Percentiles rank a stretch among this genome's conserved stretches.
Evolutionary conservation across 768 basidiomycete genomes (phyloP).

Genomic region (Hypholoma fasciculare): DNA sequence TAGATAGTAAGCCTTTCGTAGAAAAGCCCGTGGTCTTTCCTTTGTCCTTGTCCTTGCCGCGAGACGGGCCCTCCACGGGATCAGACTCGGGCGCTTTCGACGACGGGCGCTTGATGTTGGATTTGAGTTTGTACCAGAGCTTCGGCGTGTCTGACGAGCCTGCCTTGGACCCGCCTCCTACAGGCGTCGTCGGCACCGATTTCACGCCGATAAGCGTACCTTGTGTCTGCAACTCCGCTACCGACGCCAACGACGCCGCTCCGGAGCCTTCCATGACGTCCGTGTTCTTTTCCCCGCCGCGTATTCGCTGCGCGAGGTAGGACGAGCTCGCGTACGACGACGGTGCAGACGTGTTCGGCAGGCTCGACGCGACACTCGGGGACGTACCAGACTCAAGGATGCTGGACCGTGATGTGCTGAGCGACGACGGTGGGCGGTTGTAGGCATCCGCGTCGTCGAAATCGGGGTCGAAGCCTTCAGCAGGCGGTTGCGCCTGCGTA

Average conservation of each 20-base stretch:
- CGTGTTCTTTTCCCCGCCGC: background rate
- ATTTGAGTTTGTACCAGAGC: constrained; percentile 40
- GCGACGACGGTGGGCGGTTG: constrained; percentile 20
- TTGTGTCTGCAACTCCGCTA: constrained; percentile 7
- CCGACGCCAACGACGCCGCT: background rate
- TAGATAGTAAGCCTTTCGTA: constrained; percentile 17
- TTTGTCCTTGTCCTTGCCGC: constrained; percentile 16
- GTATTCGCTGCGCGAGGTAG: constrained; percentile 5
- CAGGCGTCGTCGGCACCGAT: background rate
- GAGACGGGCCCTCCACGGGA: constrained; percentile 1
- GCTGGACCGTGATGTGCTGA: constrained; percentile 19
- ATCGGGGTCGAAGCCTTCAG: background rate
- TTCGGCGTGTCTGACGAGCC: constrained; percentile 1
- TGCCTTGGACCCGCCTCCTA: background rate
- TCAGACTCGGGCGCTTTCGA: constrained; percentile 9
- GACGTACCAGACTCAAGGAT: constrained; percentile 9
- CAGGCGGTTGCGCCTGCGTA: background rate
- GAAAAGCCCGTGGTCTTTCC: constrained; percentile 16
- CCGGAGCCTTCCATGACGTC: background rate
- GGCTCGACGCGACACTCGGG: constrained; percentile 12
- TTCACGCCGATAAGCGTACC: constrained; percentile 5
- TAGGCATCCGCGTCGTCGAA: constrained; percentile 11
- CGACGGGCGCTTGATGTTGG: constrained; percentile 25
- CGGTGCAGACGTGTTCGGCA: constrained; percentile 14
- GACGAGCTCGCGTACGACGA: constrained; percentile 16